A percentile compares a stretch with the other conserved stretches of the same genome.
These are phyloP conservation scores for Salix purpurea DNA, from an alignment of 345 rosid genomes.

Conservation along the genomic window DNA sequence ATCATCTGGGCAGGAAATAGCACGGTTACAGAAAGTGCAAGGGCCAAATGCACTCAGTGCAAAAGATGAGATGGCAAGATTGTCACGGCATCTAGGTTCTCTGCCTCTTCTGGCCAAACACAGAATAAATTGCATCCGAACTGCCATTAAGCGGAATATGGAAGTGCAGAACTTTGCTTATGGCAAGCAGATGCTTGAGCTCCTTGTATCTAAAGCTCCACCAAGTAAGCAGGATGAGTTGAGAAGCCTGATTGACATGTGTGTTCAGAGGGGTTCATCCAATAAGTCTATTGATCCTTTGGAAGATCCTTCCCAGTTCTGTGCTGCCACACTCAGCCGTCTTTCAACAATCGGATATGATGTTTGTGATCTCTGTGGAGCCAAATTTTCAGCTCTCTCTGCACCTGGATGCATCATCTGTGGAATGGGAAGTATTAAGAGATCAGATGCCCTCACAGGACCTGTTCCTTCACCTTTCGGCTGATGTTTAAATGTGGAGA, in stretches of 20 bases:
- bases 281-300: slow-evolving; percentile 93
- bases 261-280: slow-evolving; percentile 76
- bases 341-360: slow-evolving; percentile 93
- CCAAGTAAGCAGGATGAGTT: slow-evolving; percentile 84
- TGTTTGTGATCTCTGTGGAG: slow-evolving; percentile 92
- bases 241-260: slow-evolving; percentile 80
- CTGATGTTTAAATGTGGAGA: slow-evolving; percentile 24
- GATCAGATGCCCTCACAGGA: slow-evolving; percentile 84
- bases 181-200: slow-evolving; percentile 93
- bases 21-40: slow-evolving; percentile 77
- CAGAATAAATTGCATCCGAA: slow-evolving; percentile 89
- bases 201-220: slow-evolving; percentile 90
- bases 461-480: slow-evolving; percentile 85
- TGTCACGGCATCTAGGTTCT: slow-evolving; percentile 86
- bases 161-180: slow-evolving; percentile 94
- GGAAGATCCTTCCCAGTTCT: slow-evolving; percentile 94
- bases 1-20: slow-evolving; percentile 61
- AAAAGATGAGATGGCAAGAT: slow-evolving; percentile 96
- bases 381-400: slow-evolving; percentile 86
- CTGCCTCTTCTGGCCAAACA: slow-evolving; percentile 88
- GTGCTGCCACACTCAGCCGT: slow-evolving; percentile 91
- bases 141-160: slow-evolving; percentile 94
- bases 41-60: slow-evolving; percentile 92
- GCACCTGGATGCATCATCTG: slow-evolving; percentile 92
- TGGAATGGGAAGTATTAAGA: slow-evolving; percentile 94